Conservation (phyloP, 192 early-diverging fungal genomes). For the Backusella parvicylindrica region DNA sequence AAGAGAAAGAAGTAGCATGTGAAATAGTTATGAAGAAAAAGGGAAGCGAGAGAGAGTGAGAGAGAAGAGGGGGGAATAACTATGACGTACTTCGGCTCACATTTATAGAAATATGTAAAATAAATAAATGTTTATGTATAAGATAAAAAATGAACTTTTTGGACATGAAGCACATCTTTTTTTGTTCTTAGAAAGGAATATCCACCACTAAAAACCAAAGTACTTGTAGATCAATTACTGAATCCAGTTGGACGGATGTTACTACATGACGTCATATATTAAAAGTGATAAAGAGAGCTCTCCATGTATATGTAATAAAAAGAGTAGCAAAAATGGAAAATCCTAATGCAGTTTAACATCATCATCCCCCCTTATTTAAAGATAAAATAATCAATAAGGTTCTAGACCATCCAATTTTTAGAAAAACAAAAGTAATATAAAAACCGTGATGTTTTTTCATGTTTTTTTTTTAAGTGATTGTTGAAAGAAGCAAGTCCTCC, state of each 20-base stretch:
- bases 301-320: not conserved
- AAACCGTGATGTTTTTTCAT: not conserved
- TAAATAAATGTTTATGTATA: not conserved
- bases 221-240: conserved; percentile 1
- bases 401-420: conserved; percentile 1
- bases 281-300: not conserved
- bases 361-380: conserved; percentile 4
- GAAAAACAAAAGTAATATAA: not conserved
- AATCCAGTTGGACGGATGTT: not conserved
- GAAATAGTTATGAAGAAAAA: not conserved
- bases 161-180: not conserved
- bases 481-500: not conserved
- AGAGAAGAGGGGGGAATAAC: not conserved
- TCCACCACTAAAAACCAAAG: not conserved
- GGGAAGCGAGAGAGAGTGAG: not conserved
- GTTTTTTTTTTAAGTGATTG: not conserved
- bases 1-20: not conserved
- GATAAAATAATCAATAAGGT: not conserved
- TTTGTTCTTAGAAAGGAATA: not conserved
- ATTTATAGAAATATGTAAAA: not conserved
- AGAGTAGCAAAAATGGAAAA: not conserved
- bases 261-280: not conserved
- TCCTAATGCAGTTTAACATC: conserved; percentile 13
- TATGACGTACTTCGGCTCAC: not conserved
- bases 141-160: not conserved